These are phyloP conservation scores for Hortaea werneckii DNA, from an alignment of 2,329 filamentous ascomycete species.

Conservation along the genomic window DNA sequence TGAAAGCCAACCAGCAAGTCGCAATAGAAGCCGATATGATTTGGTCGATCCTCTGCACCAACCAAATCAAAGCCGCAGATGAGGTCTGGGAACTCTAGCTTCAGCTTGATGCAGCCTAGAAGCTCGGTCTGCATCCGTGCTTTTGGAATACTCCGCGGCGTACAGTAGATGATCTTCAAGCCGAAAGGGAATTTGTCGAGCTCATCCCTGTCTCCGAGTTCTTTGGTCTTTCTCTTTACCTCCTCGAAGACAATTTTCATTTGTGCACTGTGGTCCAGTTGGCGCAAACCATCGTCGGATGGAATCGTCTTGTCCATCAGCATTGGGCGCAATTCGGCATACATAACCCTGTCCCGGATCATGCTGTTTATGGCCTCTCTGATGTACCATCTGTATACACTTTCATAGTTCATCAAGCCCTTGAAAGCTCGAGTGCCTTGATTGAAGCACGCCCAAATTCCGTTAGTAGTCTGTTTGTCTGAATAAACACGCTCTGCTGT, in stretches of 20 bases:
- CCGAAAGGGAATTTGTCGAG: constrained; percentile 46
- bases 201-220: constrained; percentile 28
- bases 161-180: constrained; percentile 63
- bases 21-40: constrained; percentile 48
- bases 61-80: constrained; percentile 64
- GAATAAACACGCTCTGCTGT: constrained; percentile 5
- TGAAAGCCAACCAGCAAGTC: constrained; percentile 50
- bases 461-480: constrained; percentile 23
- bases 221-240: constrained; percentile 37
- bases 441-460: constrained; percentile 54
- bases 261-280: constrained; percentile 48
- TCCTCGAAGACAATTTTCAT: constrained; percentile 51
- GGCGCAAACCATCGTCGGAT: constrained; percentile 42
- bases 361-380: constrained; percentile 50
- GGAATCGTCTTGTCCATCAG: constrained; percentile 57
- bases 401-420: constrained; percentile 58
- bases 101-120: constrained; percentile 52
- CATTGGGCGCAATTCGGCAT: constrained; percentile 61
- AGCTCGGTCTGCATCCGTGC: constrained; percentile 43
- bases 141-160: constrained; percentile 49
- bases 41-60: constrained; percentile 54
- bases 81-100: constrained; percentile 45
- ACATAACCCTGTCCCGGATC: constrained; percentile 56
- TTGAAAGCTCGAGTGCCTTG: constrained; percentile 62
- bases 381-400: constrained; percentile 53